phyloP scores from a whole-genome alignment of 306 rosid genomes.

The Psophocarpus tetragonolobus region DNA sequence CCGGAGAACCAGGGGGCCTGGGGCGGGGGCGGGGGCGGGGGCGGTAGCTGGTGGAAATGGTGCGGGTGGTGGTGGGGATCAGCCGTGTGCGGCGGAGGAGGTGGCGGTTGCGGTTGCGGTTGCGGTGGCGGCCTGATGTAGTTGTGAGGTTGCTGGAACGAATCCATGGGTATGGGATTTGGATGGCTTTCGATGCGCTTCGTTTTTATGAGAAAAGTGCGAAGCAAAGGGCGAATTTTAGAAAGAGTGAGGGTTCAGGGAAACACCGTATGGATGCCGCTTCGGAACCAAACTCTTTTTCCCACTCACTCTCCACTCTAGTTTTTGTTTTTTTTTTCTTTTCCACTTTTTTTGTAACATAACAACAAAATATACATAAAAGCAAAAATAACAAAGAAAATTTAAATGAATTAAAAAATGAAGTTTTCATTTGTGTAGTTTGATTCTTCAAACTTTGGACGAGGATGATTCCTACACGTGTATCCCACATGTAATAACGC shows the following conservation, averaged over 20 bases:
- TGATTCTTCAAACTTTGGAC: no score
- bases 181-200: conserved; percentile 2
- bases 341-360: not conserved
- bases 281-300: conserved; percentile 13
- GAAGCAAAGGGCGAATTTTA: not conserved
- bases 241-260: conserved; percentile 26
- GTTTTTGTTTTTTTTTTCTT: no score
- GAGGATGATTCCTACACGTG: no score
- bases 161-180: conserved; percentile 51
- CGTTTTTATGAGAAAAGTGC: conserved; percentile 15
- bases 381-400: not conserved
- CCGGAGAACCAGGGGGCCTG: conserved; percentile 66
- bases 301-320: not conserved
- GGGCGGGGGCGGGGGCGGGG: conserved; percentile 60
- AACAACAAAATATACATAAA: not conserved
- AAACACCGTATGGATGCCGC: conserved; percentile 7
- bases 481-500: no score
- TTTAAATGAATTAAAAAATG: not conserved
- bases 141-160: conserved; percentile 67
- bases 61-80: conserved; percentile 69
- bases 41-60: conserved; percentile 51
- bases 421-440: not conserved
- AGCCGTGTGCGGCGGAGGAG: conserved; percentile 48
- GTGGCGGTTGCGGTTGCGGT: conserved; percentile 58
- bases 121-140: conserved; percentile 60